Conservation (phyloP, 306 rosid genomes). For the Trifolium dubium region DNA sequence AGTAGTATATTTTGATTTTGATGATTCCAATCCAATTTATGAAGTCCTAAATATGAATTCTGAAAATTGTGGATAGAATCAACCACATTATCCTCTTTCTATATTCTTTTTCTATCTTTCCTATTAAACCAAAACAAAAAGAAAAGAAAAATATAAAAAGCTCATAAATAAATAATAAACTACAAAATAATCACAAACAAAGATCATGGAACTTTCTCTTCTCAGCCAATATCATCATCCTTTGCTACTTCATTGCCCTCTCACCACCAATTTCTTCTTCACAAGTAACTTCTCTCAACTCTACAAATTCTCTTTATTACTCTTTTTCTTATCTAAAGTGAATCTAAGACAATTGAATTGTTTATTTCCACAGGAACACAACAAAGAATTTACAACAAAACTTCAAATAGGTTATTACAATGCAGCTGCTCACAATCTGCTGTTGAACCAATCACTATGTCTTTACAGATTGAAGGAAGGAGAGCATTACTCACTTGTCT, state of each 20-base stretch:
- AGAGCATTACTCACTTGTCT: slow-evolving; percentile 68
- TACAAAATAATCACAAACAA: slow-evolving; percentile 1
- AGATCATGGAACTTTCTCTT: slow-evolving; percentile 61
- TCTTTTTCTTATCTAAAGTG: slow-evolving; percentile 34
- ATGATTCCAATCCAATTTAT: slow-evolving; percentile 6
- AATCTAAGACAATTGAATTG: slow-evolving; percentile 27
- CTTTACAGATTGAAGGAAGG: slow-evolving; percentile 67
- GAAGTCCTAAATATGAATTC: slow-evolving; percentile 8
- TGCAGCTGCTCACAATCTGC: slow-evolving; percentile 58
- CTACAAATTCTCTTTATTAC: slow-evolving; percentile 30
- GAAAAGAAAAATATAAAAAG: neutral
- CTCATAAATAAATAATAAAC: slow-evolving; percentile 1
- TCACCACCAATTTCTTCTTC: slow-evolving; percentile 50
- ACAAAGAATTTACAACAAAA: slow-evolving; percentile 47
- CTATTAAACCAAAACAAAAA: slow-evolving; percentile 24
- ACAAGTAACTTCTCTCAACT: slow-evolving; percentile 55
- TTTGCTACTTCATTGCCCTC: slow-evolving; percentile 53
- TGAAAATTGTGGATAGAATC: slow-evolving; percentile 69
- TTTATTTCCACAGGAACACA: slow-evolving; percentile 64
- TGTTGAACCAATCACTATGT: slow-evolving; percentile 43
- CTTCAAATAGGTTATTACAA: slow-evolving; percentile 42
- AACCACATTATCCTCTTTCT: slow-evolving; percentile 57
- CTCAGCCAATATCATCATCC: slow-evolving; percentile 57
- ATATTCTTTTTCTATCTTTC: slow-evolving; percentile 25
- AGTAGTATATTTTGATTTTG: too few relatives aligned